Conservation (phyloP, 2,329 filamentous ascomycete species). For the Boeremia exigua region DNA sequence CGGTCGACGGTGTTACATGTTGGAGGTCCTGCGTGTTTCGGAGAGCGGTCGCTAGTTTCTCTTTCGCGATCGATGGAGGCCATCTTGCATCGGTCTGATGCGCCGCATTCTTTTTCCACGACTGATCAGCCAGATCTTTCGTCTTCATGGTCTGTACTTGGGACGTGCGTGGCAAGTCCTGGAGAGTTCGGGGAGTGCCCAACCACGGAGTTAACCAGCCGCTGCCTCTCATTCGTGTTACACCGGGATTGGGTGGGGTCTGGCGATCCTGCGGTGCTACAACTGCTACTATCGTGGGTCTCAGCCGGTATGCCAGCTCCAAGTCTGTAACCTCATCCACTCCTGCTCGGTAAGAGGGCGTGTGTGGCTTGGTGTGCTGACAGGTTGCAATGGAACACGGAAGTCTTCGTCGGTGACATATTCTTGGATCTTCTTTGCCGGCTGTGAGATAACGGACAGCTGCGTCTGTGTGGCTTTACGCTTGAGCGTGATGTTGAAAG, state of each 20-base stretch:
- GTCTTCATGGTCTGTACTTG: background rate
- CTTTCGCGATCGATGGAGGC: background rate
- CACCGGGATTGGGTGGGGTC: background rate
- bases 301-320: slow-evolving; percentile 12
- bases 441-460: slow-evolving; percentile 1
- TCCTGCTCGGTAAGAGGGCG: slow-evolving; percentile 10
- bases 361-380: background rate
- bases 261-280: background rate
- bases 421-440: slow-evolving; percentile 11
- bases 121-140: no score
- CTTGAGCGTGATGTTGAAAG: slow-evolving; percentile 13
- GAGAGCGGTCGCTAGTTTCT: background rate
- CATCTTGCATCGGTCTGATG: no score
- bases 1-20: no score
- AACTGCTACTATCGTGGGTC: background rate
- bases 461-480: slow-evolving; percentile 15
- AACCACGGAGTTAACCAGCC: background rate
- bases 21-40: no score
- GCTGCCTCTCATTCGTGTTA: background rate
- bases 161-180: background rate
- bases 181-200: background rate
- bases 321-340: slow-evolving; percentile 12
- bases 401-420: slow-evolving; percentile 18
- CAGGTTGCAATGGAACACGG: slow-evolving; percentile 3
- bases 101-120: no score